A percentile compares a stretch with the other conserved stretches of the same genome.
phyloP scores from a whole-genome alignment of 495 filamentous ascomycete species.

The Bathelium albidoporum region DNA sequence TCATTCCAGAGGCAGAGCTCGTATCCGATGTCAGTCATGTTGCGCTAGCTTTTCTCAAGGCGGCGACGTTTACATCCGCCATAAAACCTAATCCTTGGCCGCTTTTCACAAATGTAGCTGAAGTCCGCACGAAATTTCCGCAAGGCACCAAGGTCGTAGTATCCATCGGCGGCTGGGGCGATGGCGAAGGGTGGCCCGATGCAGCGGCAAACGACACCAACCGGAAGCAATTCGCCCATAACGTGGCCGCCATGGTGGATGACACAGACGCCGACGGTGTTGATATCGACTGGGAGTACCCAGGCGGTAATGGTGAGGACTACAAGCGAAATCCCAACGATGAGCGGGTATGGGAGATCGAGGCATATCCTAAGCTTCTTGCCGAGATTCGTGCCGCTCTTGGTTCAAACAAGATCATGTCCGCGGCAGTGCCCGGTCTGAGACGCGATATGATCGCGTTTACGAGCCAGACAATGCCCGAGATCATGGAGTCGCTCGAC shows the following conservation, averaged over 20 bases:
- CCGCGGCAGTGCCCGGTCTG: slow-evolving; percentile 61
- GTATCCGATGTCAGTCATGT: slow-evolving; percentile 50
- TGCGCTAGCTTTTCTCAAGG: slow-evolving; percentile 56
- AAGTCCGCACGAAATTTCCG: slow-evolving; percentile 47
- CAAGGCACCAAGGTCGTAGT: slow-evolving; percentile 54
- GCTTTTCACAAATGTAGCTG: slow-evolving; percentile 48
- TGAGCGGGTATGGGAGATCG: slow-evolving; percentile 49
- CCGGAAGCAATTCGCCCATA: slow-evolving; percentile 50
- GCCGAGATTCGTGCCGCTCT: slow-evolving; percentile 48
- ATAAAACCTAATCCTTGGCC: slow-evolving; percentile 41
- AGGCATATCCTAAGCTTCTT: slow-evolving; percentile 54
- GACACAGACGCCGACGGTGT: slow-evolving; percentile 34
- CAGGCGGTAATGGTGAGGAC: slow-evolving; percentile 67
- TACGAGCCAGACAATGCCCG: slow-evolving; percentile 49
- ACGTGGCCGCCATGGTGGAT: slow-evolving; percentile 53
- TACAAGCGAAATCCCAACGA: slow-evolving; percentile 61
- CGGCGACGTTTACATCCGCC: slow-evolving; percentile 45
- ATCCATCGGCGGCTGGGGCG: slow-evolving; percentile 67
- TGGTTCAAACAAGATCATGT: slow-evolving; percentile 51
- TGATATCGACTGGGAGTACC: slow-evolving; percentile 78
- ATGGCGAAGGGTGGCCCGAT: slow-evolving; percentile 49
- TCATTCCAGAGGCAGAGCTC: slow-evolving; percentile 38
- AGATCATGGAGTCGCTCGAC: slow-evolving; percentile 55
- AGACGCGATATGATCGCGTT: slow-evolving; percentile 63
- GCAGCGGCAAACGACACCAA: slow-evolving; percentile 45